These are phyloP conservation scores for Corchorus capsularis DNA, from an alignment of 345 rosid species.

Conservation along the genomic window DNA sequence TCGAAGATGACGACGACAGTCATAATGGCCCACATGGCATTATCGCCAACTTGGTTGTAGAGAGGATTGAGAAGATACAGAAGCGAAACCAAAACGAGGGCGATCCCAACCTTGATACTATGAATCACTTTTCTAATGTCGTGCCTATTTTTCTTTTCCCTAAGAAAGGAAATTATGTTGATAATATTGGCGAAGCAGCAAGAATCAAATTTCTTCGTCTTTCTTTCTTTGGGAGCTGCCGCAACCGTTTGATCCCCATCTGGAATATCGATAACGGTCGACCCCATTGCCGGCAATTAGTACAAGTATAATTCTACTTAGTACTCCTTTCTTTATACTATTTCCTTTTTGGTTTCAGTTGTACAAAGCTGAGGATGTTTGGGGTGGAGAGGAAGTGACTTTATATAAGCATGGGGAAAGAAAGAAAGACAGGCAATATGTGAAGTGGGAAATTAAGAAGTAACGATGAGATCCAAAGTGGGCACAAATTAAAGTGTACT, in stretches of 20 bases:
- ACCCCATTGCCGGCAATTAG: constrained; percentile 31
- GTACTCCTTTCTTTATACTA: neutral
- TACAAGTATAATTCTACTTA: neutral
- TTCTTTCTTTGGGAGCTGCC: neutral
- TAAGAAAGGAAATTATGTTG: constrained; percentile 19
- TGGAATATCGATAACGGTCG: constrained; percentile 42
- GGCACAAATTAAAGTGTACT: constrained; percentile 10
- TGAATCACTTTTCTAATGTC: constrained; percentile 46
- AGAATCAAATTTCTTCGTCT: constrained; percentile 17
- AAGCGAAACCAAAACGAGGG: constrained; percentile 64
- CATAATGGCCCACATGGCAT: constrained; percentile 86
- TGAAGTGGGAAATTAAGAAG: neutral
- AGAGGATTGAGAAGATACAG: constrained; percentile 59
- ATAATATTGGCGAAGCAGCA: constrained; percentile 1
- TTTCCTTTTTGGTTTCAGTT: neutral
- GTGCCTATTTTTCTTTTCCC: constrained; percentile 23
- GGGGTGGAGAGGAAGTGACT: neutral
- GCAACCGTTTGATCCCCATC: constrained; percentile 25
- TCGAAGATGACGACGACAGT: constrained; percentile 77
- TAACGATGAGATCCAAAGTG: constrained; percentile 19
- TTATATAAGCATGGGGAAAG: neutral
- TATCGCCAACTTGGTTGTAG: constrained; percentile 59
- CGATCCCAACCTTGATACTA: constrained; percentile 61
- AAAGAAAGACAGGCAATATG: neutral
- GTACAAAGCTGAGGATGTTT: constrained; percentile 9